Evolutionary conservation across 345 rosid species (phyloP).

Genomic region (Linum usitatissimum): DNA sequence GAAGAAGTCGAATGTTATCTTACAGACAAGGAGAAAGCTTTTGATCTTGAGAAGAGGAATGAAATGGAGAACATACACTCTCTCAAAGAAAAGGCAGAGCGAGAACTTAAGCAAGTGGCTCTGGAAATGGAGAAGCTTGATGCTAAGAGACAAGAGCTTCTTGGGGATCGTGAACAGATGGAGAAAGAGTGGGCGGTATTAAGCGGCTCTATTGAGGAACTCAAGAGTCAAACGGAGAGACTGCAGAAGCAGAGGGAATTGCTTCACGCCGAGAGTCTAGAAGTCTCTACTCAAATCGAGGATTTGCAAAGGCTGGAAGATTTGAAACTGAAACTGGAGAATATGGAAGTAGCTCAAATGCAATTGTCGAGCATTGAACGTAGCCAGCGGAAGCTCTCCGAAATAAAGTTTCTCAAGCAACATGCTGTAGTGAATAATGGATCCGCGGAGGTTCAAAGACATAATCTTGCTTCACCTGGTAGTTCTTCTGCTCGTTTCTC

Average conservation of each 20-base stretch:
- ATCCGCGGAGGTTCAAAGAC: constrained; percentile 28
- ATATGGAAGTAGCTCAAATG: constrained; percentile 54
- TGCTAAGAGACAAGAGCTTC: constrained; percentile 63
- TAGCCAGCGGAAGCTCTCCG: constrained; percentile 47
- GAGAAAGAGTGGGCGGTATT: constrained; percentile 75
- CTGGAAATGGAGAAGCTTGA: constrained; percentile 71
- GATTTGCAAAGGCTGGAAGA: constrained; percentile 66
- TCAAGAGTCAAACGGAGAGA: constrained; percentile 63
- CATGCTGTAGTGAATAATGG: constrained; percentile 30
- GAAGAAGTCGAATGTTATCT: constrained; percentile 70
- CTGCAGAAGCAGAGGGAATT: constrained; percentile 71
- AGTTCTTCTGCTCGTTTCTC: constrained; percentile 47
- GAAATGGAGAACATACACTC: constrained; percentile 49
- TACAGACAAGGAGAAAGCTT: constrained; percentile 62
- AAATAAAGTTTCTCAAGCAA: constrained; percentile 31
- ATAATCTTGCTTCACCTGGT: constrained; percentile 25
- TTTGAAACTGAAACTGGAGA: constrained; percentile 57
- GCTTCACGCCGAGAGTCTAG: constrained; percentile 65
- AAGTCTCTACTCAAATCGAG: constrained; percentile 53
- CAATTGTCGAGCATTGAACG: constrained; percentile 51
- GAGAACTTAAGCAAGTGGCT: constrained; percentile 62
- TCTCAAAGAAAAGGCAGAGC: constrained; percentile 51
- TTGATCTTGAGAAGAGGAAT: constrained; percentile 68
- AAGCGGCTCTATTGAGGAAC: constrained; percentile 65
- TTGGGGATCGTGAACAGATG: constrained; percentile 67